Base-by-base conservation (phyloP, 345 rosid species). In the Aquilaria malaccensis region DNA sequence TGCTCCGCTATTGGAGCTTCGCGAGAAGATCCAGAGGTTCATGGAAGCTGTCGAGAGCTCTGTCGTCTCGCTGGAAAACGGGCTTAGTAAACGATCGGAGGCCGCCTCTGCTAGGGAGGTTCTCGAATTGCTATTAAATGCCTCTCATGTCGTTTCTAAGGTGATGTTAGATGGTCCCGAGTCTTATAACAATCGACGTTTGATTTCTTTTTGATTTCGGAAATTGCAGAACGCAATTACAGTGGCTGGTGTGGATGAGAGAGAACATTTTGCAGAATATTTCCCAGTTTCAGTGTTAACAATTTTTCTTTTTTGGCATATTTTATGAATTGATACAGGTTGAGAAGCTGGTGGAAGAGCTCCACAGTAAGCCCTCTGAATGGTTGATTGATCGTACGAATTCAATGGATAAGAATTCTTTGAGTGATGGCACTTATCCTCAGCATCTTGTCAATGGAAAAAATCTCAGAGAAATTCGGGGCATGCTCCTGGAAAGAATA, bases 401-500 rank as follows among this genome's bases (percentile, higher is more conserved):
- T 81, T 56, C 72, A 50, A 33, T 67, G 49, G 80, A 74, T 66
- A 83, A 67, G 65, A 78, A 62, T 70, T 72, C 76, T 55, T 48
- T 52, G 63, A 80, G 68, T 72, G 77, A 76, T 64, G 86, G 76
- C 14, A 46, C 65, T 55, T 54, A 82, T 56, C 60, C 72, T 59
- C 87, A 67, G 55, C 79, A 72, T 46, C 62, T 65, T 33, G 88
- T 88, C 74, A 85, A 83, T 65, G 99, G 95, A 63, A 76, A 84
- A 6, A 91, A 81, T 77, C 65, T 88, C 63, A 76, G 95, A 61
- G 99, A 94, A 82, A 88, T 93, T 41, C 96, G 88, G 73, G 88
- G 96, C 84, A 88, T 90, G 96, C 90, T 91, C 56, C 72, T 94
- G 69, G 99, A 94, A 70, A 83, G 97, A 80, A 91, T 94, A 77